phyloP scores from a whole-genome alignment of 208 protist species.

The Herpetomonas samuelpessoai region DNA sequence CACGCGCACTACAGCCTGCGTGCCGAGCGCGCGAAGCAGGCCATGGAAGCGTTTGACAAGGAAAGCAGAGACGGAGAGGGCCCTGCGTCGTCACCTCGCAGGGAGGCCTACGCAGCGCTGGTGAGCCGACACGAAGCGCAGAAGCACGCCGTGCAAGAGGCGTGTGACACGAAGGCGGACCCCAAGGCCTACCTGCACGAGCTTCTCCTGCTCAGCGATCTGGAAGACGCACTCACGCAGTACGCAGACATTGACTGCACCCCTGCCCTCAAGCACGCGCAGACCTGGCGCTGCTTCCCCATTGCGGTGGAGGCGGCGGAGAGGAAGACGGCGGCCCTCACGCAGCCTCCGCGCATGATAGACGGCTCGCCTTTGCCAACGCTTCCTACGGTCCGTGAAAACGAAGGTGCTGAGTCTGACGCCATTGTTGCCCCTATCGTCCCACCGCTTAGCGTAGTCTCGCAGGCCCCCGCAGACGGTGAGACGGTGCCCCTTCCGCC shows the following conservation, averaged over 20 bases:
- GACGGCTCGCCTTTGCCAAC: background rate
- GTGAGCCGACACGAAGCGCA: background rate
- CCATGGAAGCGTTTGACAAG: background rate
- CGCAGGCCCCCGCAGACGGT: too few species aligned
- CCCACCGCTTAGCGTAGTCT: too few species aligned
- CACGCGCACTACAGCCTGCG: slow-evolving; percentile 10
- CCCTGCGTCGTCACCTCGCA: too few species aligned
- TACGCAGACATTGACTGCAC: background rate
- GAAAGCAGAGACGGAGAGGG: too few species aligned
- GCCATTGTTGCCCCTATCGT: background rate
- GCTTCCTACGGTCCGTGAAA: too few species aligned
- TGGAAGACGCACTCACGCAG: background rate
- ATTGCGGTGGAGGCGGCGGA: background rate
- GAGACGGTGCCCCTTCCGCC: background rate
- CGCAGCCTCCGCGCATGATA: too few species aligned
- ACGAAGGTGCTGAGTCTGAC: too few species aligned
- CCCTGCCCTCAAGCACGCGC: background rate
- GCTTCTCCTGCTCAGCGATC: background rate
- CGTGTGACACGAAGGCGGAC: background rate
- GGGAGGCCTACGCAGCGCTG: too few species aligned
- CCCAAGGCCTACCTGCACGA: background rate
- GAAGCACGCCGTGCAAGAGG: background rate
- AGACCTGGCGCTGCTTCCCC: background rate
- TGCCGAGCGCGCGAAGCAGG: background rate
- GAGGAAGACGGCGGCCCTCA: background rate